phyloP scores from a whole-genome alignment of 441 rosid species.

The Pelargonium australe region DNA sequence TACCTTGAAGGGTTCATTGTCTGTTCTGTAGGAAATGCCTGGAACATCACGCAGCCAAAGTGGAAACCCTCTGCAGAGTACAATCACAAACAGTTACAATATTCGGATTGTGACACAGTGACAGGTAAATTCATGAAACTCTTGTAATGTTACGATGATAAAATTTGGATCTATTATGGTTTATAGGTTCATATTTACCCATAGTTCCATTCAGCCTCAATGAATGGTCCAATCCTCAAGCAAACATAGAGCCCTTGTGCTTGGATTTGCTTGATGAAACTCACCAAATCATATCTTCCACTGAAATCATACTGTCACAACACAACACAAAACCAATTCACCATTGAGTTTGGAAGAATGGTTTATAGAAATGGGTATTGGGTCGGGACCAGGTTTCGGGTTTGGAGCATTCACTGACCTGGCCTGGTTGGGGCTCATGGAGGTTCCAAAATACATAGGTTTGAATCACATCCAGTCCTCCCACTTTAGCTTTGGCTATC shows the following conservation, averaged over 20 bases:
- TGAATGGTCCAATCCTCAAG: slow-evolving; percentile 82
- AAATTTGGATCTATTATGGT: neutral
- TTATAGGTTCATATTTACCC: slow-evolving; percentile 38
- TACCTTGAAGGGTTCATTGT: slow-evolving; percentile 79
- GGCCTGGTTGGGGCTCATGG: slow-evolving; percentile 70
- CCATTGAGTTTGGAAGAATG: neutral
- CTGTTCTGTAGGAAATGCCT: slow-evolving; percentile 64
- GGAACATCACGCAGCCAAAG: slow-evolving; percentile 90
- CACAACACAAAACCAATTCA: neutral
- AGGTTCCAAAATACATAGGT: slow-evolving; percentile 89
- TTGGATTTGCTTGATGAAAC: slow-evolving; percentile 66
- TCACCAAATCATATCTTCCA: slow-evolving; percentile 69
- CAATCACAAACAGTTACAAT: neutral
- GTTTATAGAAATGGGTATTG: neutral
- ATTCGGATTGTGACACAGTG: too few relatives aligned
- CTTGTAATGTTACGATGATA: neutral
- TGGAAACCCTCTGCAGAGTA: slow-evolving; percentile 62
- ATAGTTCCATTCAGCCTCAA: slow-evolving; percentile 86
- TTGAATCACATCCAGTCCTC: slow-evolving; percentile 78
- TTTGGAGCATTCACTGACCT: slow-evolving; percentile 31
- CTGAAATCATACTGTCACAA: slow-evolving; percentile 63
- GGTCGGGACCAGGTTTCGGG: neutral
- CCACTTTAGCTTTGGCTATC: slow-evolving; percentile 70
- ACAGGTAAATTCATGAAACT: too few relatives aligned
- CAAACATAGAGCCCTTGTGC: slow-evolving; percentile 72